These are phyloP conservation scores for Aspergillus haitiensis DNA, from an alignment of 495 filamentous ascomycete species.

Conservation along the genomic window DNA sequence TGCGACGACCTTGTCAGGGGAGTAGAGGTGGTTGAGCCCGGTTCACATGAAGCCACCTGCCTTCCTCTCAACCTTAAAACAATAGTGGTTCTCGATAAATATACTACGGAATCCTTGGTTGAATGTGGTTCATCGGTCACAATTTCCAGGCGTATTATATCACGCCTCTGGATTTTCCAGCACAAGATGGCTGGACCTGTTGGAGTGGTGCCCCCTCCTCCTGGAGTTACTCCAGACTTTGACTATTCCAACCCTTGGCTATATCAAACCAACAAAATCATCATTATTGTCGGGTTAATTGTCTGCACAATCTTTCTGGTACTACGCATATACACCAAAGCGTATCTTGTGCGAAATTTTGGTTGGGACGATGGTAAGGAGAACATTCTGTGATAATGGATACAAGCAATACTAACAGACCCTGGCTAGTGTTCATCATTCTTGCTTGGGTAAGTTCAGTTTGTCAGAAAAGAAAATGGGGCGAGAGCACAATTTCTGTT, in stretches of 20 bases:
- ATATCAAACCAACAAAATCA: background rate
- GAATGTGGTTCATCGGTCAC: background rate
- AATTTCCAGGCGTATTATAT: background rate
- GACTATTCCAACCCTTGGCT: constrained; percentile 6
- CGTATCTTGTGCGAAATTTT: constrained; percentile 23
- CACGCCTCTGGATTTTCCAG: background rate
- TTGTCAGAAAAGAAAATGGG: background rate
- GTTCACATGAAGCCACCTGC: background rate
- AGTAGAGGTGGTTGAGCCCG: background rate
- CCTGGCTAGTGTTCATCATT: constrained; percentile 26
- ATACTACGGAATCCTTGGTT: background rate
- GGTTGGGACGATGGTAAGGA: constrained; percentile 35
- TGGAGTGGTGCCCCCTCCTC: constrained; percentile 3
- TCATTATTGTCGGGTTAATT: constrained; percentile 21
- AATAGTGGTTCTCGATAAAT: background rate
- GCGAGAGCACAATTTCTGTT: too few relatives aligned
- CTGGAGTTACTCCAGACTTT: constrained; percentile 4
- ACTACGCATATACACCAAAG: constrained; percentile 28
- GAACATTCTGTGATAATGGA: background rate
- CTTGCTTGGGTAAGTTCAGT: constrained; percentile 28
- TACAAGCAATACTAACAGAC: background rate
- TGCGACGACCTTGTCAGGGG: background rate
- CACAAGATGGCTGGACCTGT: background rate
- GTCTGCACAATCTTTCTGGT: constrained; percentile 18
- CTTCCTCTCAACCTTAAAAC: background rate